Conservation (phyloP, 371 early-diverging fungal genomes). For the Mucor velutinosus region DNA sequence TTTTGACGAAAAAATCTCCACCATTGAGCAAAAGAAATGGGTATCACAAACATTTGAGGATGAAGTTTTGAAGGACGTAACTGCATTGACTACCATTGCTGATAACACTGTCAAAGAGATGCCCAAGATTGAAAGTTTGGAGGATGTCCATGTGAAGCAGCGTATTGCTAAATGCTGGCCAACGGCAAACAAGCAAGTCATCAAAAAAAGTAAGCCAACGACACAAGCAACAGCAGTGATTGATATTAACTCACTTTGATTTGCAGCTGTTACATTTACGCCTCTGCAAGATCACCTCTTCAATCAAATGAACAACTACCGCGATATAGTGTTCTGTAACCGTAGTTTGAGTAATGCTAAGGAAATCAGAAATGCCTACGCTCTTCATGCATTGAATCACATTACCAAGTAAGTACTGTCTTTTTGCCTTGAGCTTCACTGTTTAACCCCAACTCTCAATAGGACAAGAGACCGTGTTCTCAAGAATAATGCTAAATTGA, state of each 20-base stretch:
- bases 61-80: conserved; percentile 47
- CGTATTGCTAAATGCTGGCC: conserved; percentile 41
- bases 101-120: conserved; percentile 32
- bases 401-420: conserved; percentile 66
- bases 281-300: conserved; percentile 67
- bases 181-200: conserved; percentile 29
- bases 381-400: conserved; percentile 90
- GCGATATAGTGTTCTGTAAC: conserved; percentile 76
- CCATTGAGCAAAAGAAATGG: conserved; percentile 56
- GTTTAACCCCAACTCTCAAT: neutral
- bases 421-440: neutral
- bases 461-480: conserved; percentile 75
- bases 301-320: conserved; percentile 68
- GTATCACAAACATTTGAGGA: conserved; percentile 42
- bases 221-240: neutral
- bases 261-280: conserved; percentile 35
- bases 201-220: conserved; percentile 14
- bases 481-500: conserved; percentile 79
- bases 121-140: conserved; percentile 31
- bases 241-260: neutral
- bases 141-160: conserved; percentile 29
- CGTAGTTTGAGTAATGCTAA: conserved; percentile 62
- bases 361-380: conserved; percentile 73
- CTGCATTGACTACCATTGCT: conserved; percentile 31
- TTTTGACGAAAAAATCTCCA: conserved; percentile 50